phyloP scores from a whole-genome alignment of 2,329 filamentous ascomycete genomes.

The Xylaria sp. region DNA sequence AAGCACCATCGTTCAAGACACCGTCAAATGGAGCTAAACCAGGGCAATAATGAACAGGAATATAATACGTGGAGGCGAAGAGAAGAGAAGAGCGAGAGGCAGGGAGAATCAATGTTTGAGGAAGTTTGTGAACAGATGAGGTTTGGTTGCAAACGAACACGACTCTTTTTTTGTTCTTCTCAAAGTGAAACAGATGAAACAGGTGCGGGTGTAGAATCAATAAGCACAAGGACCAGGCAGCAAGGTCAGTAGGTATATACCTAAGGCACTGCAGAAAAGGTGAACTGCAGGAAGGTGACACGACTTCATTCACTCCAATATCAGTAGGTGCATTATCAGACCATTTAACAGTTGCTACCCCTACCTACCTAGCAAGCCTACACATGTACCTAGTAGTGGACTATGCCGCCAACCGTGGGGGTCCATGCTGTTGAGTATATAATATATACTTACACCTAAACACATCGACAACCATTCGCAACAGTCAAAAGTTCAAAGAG shows the following conservation, averaged over 20 bases:
- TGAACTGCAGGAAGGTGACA: neutral
- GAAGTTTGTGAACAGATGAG: neutral
- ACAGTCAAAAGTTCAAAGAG: too few relatives aligned
- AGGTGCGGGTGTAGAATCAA: neutral
- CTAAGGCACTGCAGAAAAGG: too few relatives aligned
- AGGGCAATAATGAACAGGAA: neutral
- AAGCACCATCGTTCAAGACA: neutral
- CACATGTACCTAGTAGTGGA: too few relatives aligned
- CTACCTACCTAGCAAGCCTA: too few relatives aligned
- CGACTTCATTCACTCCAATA: neutral
- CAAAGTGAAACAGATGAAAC: neutral
- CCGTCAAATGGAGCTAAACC: neutral
- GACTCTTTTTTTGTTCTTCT: neutral
- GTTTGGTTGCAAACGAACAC: neutral
- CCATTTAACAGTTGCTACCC: too few relatives aligned
- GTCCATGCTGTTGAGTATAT: too few relatives aligned
- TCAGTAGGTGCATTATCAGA: too few relatives aligned
- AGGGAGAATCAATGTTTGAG: neutral
- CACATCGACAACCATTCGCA: too few relatives aligned
- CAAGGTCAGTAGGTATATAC: neutral
- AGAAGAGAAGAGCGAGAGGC: too few relatives aligned
- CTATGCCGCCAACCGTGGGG: too few relatives aligned
- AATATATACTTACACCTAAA: too few relatives aligned
- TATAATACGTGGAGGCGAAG: neutral
- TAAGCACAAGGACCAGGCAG: neutral